These are phyloP conservation scores for Mayamaea pseudoterrestris DNA, from an alignment of 108 stramenopile species.

Conservation along the genomic window DNA sequence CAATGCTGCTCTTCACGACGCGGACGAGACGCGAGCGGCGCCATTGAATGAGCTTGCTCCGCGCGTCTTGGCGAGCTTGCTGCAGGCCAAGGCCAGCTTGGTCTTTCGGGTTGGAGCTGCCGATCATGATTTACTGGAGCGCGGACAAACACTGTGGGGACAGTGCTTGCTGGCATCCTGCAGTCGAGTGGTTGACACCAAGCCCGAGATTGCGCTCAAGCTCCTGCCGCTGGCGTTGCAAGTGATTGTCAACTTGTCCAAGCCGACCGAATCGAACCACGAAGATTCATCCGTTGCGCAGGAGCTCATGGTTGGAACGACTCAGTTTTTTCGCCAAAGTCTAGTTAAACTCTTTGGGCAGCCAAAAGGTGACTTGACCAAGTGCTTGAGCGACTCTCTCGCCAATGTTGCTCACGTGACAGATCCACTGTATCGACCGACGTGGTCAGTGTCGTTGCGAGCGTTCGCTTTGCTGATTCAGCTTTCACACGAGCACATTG, in stretches of 20 bases:
- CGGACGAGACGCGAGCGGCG: conserved; percentile 10
- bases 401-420: conserved; percentile 10
- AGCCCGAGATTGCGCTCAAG: conserved; percentile 18
- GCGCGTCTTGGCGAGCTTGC: conserved; percentile 42
- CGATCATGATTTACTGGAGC: conserved; percentile 7
- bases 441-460: conserved; percentile 10
- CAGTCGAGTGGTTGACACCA: conserved; percentile 21
- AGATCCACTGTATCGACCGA: conserved; percentile 5
- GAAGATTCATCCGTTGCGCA: conserved; percentile 28
- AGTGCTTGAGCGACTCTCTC: conserved; percentile 18
- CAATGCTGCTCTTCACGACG: conserved; percentile 26
- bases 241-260: conserved; percentile 28
- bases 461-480: conserved; percentile 18
- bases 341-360: background rate
- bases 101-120: conserved; percentile 16
- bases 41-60: conserved; percentile 27
- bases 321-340: conserved; percentile 17
- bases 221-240: conserved; percentile 41
- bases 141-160: conserved; percentile 27
- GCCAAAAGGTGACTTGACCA: background rate
- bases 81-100: conserved; percentile 34
- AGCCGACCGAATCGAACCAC: conserved; percentile 19
- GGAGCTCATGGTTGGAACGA: conserved; percentile 23
- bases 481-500: conserved; percentile 4
- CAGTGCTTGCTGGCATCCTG: conserved; percentile 33